These are phyloP conservation scores for Neurospora sp. DNA, from an alignment of 495 filamentous ascomycete genomes.

Conservation along the genomic window DNA sequence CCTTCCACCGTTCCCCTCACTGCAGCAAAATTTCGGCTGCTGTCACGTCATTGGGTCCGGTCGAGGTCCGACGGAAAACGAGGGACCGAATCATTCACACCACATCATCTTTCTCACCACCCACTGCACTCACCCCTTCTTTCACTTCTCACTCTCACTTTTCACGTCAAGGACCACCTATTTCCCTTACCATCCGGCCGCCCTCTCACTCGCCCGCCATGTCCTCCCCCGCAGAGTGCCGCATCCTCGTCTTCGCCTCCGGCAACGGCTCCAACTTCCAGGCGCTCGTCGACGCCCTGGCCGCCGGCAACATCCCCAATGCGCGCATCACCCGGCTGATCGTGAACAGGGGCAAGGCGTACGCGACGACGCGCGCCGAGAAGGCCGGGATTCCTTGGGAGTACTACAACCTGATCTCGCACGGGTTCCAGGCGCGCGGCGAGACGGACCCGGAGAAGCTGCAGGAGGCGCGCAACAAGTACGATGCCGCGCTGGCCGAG, in stretches of 20 bases:
- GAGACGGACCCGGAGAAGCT: conserved; percentile 43
- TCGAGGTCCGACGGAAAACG: neutral
- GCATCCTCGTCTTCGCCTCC: conserved; percentile 40
- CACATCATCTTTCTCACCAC: neutral
- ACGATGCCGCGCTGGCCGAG: conserved; percentile 72
- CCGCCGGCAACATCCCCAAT: conserved; percentile 43
- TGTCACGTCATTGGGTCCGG: neutral
- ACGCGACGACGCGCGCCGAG: conserved; percentile 64
- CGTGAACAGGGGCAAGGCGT: conserved; percentile 73
- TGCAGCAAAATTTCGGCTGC: neutral
- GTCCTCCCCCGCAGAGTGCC: conserved; percentile 12
- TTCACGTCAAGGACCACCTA: neutral
- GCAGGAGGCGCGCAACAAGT: conserved; percentile 52
- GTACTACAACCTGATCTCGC: conserved; percentile 76
- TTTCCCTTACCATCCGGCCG: neutral
- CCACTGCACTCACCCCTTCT: neutral
- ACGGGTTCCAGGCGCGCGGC: conserved; percentile 44
- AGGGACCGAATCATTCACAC: neutral
- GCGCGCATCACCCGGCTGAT: conserved; percentile 65
- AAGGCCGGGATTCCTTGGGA: conserved; percentile 62
- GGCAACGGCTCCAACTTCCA: conserved; percentile 84
- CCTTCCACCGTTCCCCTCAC: neutral
- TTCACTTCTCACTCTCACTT: neutral
- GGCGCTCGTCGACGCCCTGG: conserved; percentile 71
- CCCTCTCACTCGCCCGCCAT: neutral